A percentile compares a stretch with the other conserved stretches of the same genome.
Conservation (phyloP, 106 monocot genomes). For the Dendrobium nobile region DNA sequence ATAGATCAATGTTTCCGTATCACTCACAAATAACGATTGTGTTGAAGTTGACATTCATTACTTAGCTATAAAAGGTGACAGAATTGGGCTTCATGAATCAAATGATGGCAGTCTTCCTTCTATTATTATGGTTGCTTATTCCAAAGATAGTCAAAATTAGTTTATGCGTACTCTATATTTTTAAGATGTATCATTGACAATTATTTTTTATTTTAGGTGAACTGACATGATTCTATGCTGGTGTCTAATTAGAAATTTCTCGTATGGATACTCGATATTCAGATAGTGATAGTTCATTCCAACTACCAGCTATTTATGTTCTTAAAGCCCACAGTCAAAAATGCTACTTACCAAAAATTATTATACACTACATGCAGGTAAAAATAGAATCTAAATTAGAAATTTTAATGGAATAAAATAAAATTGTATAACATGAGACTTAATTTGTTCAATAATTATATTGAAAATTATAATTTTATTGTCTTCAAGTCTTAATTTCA, state of each 20-base stretch:
- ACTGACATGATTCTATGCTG: conserved; percentile 70
- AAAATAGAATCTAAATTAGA: neutral
- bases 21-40: conserved; percentile 57
- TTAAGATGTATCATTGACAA: neutral
- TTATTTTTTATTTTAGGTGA: conserved; percentile 50
- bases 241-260: conserved; percentile 86
- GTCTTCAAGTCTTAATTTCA: conserved; percentile 50
- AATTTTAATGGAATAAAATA: neutral
- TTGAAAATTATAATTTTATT: neutral
- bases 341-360: conserved; percentile 84
- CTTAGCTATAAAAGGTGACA: conserved; percentile 73
- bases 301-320: conserved; percentile 63
- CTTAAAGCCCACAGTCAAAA: conserved; percentile 78
- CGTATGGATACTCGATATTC: conserved; percentile 90
- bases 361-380: conserved; percentile 97
- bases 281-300: conserved; percentile 37
- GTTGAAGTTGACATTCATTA: conserved; percentile 75
- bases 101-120: conserved; percentile 96
- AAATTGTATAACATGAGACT: neutral
- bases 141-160: conserved; percentile 57
- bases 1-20: conserved; percentile 75
- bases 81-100: conserved; percentile 73
- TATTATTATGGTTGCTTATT: conserved; percentile 65
- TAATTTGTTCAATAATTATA: neutral
- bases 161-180: neutral